Evolutionary conservation across 129 eudicot species (phyloP).

Genomic region (Flaveria robusta): DNA sequence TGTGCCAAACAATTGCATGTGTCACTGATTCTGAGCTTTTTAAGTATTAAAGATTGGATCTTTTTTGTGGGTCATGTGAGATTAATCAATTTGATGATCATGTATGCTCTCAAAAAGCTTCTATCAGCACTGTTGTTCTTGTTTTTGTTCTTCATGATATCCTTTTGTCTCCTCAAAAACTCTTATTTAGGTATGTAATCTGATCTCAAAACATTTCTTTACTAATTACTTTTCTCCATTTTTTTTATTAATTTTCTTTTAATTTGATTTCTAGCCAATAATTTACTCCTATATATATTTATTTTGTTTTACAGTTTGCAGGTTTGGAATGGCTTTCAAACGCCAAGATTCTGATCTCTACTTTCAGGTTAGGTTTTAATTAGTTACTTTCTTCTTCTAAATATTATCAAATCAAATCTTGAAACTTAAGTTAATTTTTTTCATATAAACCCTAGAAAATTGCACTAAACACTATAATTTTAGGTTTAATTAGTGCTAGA

Average conservation of each 20-base stretch:
- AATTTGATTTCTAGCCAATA: neutral
- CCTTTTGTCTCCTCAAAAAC: conserved; percentile 27
- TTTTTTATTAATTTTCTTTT: neutral
- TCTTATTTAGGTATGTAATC: conserved; percentile 35
- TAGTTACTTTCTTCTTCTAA: neutral
- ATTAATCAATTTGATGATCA: conserved; percentile 24
- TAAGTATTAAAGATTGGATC: conserved; percentile 11
- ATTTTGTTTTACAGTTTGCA: conserved; percentile 30
- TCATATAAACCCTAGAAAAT: conserved; percentile 1
- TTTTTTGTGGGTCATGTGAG: conserved; percentile 34
- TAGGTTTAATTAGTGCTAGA: neutral
- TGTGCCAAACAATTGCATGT: conserved; percentile 28
- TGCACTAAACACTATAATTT: neutral
- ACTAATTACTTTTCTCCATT: neutral
- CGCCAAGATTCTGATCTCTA: conserved; percentile 33
- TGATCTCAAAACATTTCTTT: neutral
- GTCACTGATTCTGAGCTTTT: conserved; percentile 15
- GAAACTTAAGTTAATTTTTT: neutral
- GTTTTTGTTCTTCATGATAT: conserved; percentile 32
- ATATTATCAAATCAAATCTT: neutral
- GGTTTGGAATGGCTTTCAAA: conserved; percentile 29
- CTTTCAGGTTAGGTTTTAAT: conserved; percentile 30
- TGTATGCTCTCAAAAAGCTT: conserved; percentile 34
- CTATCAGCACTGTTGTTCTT: conserved; percentile 33
- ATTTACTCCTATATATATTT: no score